Evolutionary conservation across 176 grass and related monocot species (phyloP), one percentile per base, ranked within the genome.

Genomic region (Guadua angustifolia): DNA sequence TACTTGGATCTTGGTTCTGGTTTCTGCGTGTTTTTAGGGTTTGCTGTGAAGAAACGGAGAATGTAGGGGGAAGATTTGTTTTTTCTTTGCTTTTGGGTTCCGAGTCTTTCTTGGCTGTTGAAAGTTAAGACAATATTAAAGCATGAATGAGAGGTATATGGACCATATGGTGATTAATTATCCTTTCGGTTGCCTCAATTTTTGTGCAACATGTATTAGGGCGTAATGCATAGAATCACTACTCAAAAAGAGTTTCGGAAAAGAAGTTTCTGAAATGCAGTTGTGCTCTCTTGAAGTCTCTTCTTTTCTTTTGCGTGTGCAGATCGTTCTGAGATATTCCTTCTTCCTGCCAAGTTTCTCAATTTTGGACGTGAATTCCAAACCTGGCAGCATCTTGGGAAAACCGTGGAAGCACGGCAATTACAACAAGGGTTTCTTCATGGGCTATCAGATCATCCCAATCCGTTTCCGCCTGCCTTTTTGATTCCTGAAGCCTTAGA

Each of bases 321-420:
- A 66, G 78, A 47, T 82, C 66, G 35, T 63, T 25, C 12, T 24
- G 61, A 80, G 45, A 63, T 65, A 84, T 88, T 57, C 57, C 58
- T 73, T n/a, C n/a, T n/a, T 86, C 16, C 66, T 57, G 66, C 40
- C 18, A 74, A 68, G 19, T 69, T 90, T 70, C 19, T 69, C 44
- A 73, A 56, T 79, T 79, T 44, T 19, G 32, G 61, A 43, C 68
- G 64, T 53, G 74, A 59, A 46, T 59, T 55, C 42, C 51, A 58
- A 85, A 38, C 10, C 50, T 35, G 38, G 33, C 18, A 18, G 33
- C 67, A 83, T 79, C 84, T 83, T 36, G 84, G 69, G 70, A 40
- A 77, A 82, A 85, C 25, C 56, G 82, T 61, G 57, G 77, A 85
- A 78, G 66, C 88, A 82, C 83, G 78, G 43, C 70, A 81, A 50